Percentiles rank a stretch among this genome's conserved stretches.
Conservation (phyloP, 1,139 yeast genomes). For the Sugiyamaella japonica region DNA sequence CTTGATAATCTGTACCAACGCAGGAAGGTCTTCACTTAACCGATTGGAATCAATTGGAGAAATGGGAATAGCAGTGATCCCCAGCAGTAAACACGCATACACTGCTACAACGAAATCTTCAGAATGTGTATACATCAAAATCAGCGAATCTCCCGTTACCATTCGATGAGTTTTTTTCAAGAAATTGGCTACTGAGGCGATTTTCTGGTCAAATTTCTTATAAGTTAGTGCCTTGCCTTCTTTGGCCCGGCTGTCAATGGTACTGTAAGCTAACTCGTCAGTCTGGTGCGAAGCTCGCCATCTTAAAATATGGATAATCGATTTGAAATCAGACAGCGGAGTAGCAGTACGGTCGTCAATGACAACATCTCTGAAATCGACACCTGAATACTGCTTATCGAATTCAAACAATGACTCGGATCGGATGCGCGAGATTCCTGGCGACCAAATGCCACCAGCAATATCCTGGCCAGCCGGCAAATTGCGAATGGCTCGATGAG, state of each 20-base stretch:
- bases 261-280: conserved; percentile 79
- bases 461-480: conserved; percentile 79
- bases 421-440: conserved; percentile 61
- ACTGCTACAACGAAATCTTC: conserved; percentile 85
- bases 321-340: conserved; percentile 68
- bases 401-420: conserved; percentile 50
- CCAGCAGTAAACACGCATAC: conserved; percentile 82
- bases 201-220: conserved; percentile 77
- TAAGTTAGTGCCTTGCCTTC: conserved; percentile 67
- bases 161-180: conserved; percentile 51
- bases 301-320: conserved; percentile 72
- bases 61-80: conserved; percentile 78
- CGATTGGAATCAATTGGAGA: conserved; percentile 70
- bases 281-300: conserved; percentile 74
- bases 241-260: conserved; percentile 48
- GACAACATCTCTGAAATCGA: conserved; percentile 73
- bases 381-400: conserved; percentile 67
- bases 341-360: conserved; percentile 77
- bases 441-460: conserved; percentile 84
- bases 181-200: conserved; percentile 69
- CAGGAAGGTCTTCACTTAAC: conserved; percentile 72
- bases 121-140: conserved; percentile 81
- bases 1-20: conserved; percentile 62
- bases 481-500: conserved; percentile 63
- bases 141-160: conserved; percentile 67